These are phyloP conservation scores for Digitaria exilis DNA, from an alignment of 202 grass and related monocot genomes.

Conservation along the genomic window DNA sequence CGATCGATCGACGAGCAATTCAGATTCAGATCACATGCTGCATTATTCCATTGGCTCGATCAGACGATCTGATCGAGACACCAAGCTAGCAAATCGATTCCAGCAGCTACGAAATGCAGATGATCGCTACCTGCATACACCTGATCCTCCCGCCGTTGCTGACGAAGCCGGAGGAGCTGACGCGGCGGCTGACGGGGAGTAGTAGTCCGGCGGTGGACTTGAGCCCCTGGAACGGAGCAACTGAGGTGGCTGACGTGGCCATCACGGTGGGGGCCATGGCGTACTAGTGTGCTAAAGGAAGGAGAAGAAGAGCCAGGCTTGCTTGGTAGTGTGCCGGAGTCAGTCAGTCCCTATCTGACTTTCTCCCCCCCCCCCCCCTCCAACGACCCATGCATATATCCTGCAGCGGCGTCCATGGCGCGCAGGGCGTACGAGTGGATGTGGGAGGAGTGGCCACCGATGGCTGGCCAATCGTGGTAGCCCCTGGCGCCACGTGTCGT, in stretches of 20 bases:
- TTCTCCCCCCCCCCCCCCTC: too few relatives aligned
- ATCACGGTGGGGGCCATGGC: constrained; percentile 37
- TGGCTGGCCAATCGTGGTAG: too few relatives aligned
- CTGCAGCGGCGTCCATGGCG: too few relatives aligned
- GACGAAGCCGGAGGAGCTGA: constrained; percentile 7
- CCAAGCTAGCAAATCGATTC: background rate
- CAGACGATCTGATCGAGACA: background rate
- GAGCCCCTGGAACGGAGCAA: constrained; percentile 29
- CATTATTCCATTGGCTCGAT: background rate
- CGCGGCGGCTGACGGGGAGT: constrained; percentile 17
- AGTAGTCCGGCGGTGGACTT: constrained; percentile 24
- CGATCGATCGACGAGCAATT: too few relatives aligned
- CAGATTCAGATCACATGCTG: too few relatives aligned
- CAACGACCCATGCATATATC: too few relatives aligned
- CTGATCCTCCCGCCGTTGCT: constrained; percentile 49
- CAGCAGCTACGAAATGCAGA: background rate
- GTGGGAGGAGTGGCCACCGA: too few relatives aligned
- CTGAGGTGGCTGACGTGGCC: constrained; percentile 15
- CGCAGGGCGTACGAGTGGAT: too few relatives aligned
- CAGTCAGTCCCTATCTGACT: too few relatives aligned
- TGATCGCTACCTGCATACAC: constrained; percentile 49
- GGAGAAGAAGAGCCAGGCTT: too few relatives aligned
- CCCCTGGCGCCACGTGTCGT: too few relatives aligned
- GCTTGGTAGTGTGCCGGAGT: too few relatives aligned
- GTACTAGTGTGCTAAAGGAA: background rate